Evolutionary conservation across 1,284 basidiomycete species (phyloP).

Genomic region (Irpex sp.): DNA sequence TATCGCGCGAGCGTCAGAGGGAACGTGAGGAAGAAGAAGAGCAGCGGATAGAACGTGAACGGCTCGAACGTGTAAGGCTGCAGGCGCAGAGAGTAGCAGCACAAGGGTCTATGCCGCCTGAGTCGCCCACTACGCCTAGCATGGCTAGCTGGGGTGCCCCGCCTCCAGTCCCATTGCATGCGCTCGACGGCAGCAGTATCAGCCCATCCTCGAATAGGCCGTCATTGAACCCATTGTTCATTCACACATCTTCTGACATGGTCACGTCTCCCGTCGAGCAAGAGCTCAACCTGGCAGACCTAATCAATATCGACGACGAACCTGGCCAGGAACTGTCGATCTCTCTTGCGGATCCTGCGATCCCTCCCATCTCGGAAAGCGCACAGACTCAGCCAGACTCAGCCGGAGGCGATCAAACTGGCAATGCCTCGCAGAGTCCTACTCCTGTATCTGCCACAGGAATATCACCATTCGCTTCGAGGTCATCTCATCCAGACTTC

Average conservation of each 20-base stretch:
- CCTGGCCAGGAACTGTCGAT: conserved; percentile 22
- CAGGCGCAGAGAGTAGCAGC: conserved; percentile 27
- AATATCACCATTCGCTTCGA: conserved; percentile 48
- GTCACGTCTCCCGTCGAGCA: conserved; percentile 36
- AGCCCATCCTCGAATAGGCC: conserved; percentile 23
- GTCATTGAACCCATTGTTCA: conserved; percentile 33
- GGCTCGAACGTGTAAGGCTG: conserved; percentile 45
- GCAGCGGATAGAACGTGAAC: conserved; percentile 58
- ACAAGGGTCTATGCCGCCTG: conserved; percentile 51
- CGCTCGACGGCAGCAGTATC: conserved; percentile 21
- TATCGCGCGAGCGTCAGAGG: conserved; percentile 39
- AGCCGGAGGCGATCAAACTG: conserved; percentile 15
- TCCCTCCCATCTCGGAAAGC: conserved; percentile 6
- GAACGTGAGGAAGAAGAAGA: conserved; percentile 56
- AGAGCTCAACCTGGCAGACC: conserved; percentile 66
- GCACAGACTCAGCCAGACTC: background rate
- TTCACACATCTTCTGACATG: conserved; percentile 39
- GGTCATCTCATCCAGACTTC: conserved; percentile 34
- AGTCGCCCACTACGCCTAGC: conserved; percentile 49
- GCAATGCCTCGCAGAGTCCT: conserved; percentile 11
- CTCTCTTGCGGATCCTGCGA: conserved; percentile 11
- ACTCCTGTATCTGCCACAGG: conserved; percentile 23
- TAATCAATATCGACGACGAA: conserved; percentile 77
- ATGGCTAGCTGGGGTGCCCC: conserved; percentile 53
- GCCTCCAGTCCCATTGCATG: conserved; percentile 46